These are phyloP conservation scores for Eucalyptus dawsonii DNA, from an alignment of 345 rosid species.

Conservation along the genomic window DNA sequence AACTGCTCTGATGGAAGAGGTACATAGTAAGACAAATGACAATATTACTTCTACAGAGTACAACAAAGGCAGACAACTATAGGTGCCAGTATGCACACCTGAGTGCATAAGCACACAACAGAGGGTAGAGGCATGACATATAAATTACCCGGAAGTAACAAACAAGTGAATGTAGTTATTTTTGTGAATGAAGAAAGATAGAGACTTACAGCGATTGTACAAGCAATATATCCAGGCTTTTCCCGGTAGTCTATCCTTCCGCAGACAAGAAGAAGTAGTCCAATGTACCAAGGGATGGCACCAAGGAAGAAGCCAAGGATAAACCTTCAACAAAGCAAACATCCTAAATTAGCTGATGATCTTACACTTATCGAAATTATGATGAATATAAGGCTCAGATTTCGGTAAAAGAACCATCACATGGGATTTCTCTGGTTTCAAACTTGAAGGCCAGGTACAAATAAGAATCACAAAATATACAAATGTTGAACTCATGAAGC, in stretches of 20 bases:
- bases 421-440: neutral
- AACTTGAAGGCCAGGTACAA: neutral
- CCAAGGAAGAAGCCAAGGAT: constrained; percentile 81
- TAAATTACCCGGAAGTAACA: neutral
- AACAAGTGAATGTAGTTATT: neutral
- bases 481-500: neutral
- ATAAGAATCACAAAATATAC: neutral
- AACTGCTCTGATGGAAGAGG: too few species aligned
- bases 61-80: too few species aligned
- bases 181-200: neutral
- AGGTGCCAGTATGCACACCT: too few species aligned
- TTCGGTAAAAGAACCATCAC: neutral
- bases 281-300: constrained; percentile 83
- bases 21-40: too few species aligned
- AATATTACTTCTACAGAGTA: too few species aligned
- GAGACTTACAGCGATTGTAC: constrained; percentile 69
- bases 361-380: neutral
- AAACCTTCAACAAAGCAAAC: constrained; percentile 34
- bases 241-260: constrained; percentile 66
- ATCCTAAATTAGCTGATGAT: neutral
- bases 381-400: neutral
- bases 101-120: too few species aligned
- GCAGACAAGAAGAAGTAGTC: constrained; percentile 48
- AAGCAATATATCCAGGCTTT: constrained; percentile 91
- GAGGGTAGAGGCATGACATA: neutral